Evolutionary conservation across 768 basidiomycete species (phyloP), one percentile per base, ranked within the genome.

Genomic region (Dendrothele bispora): DNA sequence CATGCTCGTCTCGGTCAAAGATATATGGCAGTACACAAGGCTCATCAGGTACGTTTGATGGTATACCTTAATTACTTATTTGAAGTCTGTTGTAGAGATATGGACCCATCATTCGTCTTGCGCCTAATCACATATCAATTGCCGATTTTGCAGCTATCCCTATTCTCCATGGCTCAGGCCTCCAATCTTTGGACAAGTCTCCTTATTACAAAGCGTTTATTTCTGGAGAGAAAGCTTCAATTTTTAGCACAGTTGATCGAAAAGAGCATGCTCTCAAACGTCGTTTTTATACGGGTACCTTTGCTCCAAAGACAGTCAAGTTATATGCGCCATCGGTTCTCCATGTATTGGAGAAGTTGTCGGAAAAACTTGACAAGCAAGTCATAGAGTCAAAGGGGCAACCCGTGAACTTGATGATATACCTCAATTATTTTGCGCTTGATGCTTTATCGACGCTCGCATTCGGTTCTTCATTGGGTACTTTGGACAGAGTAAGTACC

Each of bases 341-440:
- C 28, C 21, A 49, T 5, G 51, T 42, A 7, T 35, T 64, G 3
- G 22, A 26, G 1, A 28, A 28, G 7, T 59, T 63, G 35, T 44
- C 58, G 7, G 30, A 54, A 7, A 50, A 60, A 27, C 26, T 66
- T 29, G 62, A 66, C 44, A 50, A 46, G 26, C 48, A 58, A 38
- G 53, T 57, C 44, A 26, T n/a, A n/a, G n/a, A n/a, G n/a, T n/a
- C 48, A 11, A 43, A 39, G 11, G 56, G 43, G n/a, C 49, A 58
- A 32, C 48, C 49, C 24, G 46, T 61, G 21, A 58, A 65, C 48
- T 53, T 52, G 1, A 48, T 68, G 14, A 27, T 56, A 37, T 66
- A 65, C 65, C 57, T 70, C 51, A 66, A 70, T 46, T 67, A 61
- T 39, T 50, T 70, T 21, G 58, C 68, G 3, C 65, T 67, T 42